Conservation (phyloP, 306 rosid genomes). For the Medicago ruthenica region DNA sequence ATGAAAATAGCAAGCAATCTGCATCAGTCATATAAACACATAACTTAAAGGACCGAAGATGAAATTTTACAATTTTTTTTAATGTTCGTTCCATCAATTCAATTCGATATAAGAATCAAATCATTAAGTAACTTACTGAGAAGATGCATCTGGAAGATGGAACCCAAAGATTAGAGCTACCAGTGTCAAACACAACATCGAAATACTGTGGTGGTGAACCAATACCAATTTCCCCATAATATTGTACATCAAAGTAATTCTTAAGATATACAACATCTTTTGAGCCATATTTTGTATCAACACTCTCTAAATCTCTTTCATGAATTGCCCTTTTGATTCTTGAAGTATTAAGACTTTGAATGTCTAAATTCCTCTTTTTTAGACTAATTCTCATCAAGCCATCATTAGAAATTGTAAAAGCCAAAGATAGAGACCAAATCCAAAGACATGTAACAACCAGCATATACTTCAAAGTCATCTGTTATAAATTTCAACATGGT, state of each 20-base stretch:
- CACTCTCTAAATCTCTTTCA: slow-evolving; percentile 15
- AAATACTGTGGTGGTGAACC: slow-evolving; percentile 76
- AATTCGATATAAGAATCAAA: slow-evolving; percentile 16
- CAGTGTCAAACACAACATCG: slow-evolving; percentile 79
- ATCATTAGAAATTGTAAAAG: slow-evolving; percentile 47
- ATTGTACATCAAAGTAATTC: slow-evolving; percentile 72
- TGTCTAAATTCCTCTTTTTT: slow-evolving; percentile 46
- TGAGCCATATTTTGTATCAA: not conserved
- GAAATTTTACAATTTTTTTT: too few relatives aligned
- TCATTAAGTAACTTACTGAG: slow-evolving; percentile 58
- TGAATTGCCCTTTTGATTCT: slow-evolving; percentile 40
- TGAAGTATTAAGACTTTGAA: slow-evolving; percentile 42
- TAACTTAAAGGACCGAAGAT: not conserved
- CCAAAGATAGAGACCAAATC: slow-evolving; percentile 50
- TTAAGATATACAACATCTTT: slow-evolving; percentile 56
- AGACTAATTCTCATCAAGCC: slow-evolving; percentile 50
- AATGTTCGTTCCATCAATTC: not conserved
- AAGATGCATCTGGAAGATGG: slow-evolving; percentile 76
- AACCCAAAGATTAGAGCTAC: slow-evolving; percentile 82
- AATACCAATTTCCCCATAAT: slow-evolving; percentile 75
- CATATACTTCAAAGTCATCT: slow-evolving; percentile 41
- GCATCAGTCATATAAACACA: slow-evolving; percentile 29
- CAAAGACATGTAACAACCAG: slow-evolving; percentile 40
- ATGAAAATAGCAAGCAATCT: slow-evolving; percentile 62
- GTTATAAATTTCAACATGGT: slow-evolving; percentile 31